Evolutionary conservation across 164 flowering plant species (phyloP), one percentile per base, ranked within the genome.

Genomic region (Euptelea pleiosperma): DNA sequence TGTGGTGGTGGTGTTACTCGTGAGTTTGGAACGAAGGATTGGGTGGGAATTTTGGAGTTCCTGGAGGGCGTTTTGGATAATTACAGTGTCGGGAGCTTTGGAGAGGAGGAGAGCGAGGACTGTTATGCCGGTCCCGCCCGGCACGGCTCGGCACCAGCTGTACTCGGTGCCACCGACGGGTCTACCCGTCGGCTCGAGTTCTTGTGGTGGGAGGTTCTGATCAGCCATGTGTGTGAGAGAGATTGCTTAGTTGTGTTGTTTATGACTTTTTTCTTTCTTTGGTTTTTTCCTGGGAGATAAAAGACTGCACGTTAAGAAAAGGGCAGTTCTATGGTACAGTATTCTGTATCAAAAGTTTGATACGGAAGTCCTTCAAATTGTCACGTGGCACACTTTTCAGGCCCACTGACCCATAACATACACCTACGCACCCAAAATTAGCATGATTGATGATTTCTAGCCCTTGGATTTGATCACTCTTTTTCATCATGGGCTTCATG

Each of bases 121-220:
- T 8, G 95, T 77, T n/a, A 78, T 78, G 73, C 98, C 95, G 8
- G 96, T 92, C 73, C 98, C 98, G 41, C 74, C 70, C n/a, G 76
- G 75, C 1, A 84, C 86, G 29, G 91, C 87, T 51, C 65, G 62
- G 77, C 83, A 82, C 98, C 96, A 89, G 64, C 87, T 79, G 64
- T 49, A 58, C 76, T 89, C 98, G 52, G 89, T 84, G 69, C 78
- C 75, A 52, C 95, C 86, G 11, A 73, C 64, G 7, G 78, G 75
- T 51, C 96, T 79, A 14, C 52, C 16, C 47, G 1, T 30, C 35
- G 70, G 59, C 43, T 65, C 66, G 26, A 31, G 33, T 3, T 40
- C 25, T 41, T 26, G n/a, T n/a, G n/a, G n/a, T n/a, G n/a, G n/a
- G n/a, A n/a, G n/a, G n/a, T n/a, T n/a, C n/a, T n/a, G 50, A 34